These are phyloP conservation scores for Gloeostereum incarnatum DNA, from an alignment of 768 basidiomycete genomes.

Conservation along the genomic window DNA sequence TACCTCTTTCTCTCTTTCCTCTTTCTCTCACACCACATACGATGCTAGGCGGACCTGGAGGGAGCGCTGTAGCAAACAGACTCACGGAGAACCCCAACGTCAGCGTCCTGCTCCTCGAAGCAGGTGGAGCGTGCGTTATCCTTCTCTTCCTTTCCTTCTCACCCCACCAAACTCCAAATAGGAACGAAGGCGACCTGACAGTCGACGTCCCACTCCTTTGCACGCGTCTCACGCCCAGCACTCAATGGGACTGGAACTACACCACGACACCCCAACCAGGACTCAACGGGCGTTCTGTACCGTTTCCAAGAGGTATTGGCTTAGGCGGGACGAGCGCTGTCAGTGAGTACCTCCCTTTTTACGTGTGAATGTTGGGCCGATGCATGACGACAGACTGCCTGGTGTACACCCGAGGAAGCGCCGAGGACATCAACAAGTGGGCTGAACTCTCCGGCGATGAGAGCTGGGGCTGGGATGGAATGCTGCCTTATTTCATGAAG, in stretches of 20 bases:
- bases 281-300: slow-evolving; percentile 10
- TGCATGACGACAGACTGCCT: slow-evolving; percentile 9
- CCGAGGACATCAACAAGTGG: slow-evolving; percentile 12
- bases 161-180: neutral
- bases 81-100: slow-evolving; percentile 9
- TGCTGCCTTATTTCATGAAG: slow-evolving; percentile 11
- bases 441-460: slow-evolving; percentile 10
- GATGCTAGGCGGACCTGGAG: slow-evolving; percentile 11
- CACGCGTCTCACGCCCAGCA: slow-evolving; percentile 8
- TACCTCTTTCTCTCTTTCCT: neutral
- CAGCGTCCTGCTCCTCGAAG: slow-evolving; percentile 13
- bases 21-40: neutral
- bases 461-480: slow-evolving; percentile 13
- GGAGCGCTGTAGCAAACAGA: slow-evolving; percentile 13
- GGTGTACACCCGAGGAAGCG: slow-evolving; percentile 12
- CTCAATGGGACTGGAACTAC: slow-evolving; percentile 14
- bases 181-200: slow-evolving; percentile 6
- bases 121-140: slow-evolving; percentile 8
- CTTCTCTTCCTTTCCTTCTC: neutral
- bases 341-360: slow-evolving; percentile 6
- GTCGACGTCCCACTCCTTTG: slow-evolving; percentile 9
- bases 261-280: slow-evolving; percentile 12
- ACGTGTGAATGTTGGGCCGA: neutral
- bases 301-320: slow-evolving; percentile 12
- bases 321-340: slow-evolving; percentile 13